phyloP scores from a whole-genome alignment of 306 rosid species.

The Corylus heterophylla region DNA sequence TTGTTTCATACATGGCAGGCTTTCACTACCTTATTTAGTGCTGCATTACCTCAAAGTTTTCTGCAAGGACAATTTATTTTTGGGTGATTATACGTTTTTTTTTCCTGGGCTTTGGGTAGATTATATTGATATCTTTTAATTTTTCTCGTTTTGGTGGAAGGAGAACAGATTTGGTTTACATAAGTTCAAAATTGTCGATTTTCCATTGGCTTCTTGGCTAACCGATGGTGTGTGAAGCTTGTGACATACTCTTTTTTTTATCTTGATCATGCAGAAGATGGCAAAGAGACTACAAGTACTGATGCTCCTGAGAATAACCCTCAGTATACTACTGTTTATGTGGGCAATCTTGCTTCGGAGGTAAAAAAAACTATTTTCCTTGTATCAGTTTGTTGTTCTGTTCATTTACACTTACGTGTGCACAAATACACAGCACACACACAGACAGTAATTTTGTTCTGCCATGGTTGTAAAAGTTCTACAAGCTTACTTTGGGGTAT shows the following conservation, averaged over 20 bases:
- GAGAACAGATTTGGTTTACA: not conserved
- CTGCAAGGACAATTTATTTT: not conserved
- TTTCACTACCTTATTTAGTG: slow-evolving; percentile 5
- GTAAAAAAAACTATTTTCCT: slow-evolving; percentile 35
- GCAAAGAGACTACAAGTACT: slow-evolving; percentile 65
- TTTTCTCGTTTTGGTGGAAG: not conserved
- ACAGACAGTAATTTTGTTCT: not conserved
- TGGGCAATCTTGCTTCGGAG: slow-evolving; percentile 95
- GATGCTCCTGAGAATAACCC: slow-evolving; percentile 96
- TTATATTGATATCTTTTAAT: not conserved
- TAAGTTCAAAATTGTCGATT: not conserved
- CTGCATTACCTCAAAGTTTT: not conserved
- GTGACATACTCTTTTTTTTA: slow-evolving; percentile 18
- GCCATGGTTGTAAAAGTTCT: not conserved
- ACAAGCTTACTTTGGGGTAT: not conserved
- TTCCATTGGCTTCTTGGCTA: slow-evolving; percentile 13
- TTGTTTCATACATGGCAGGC: slow-evolving; percentile 2
- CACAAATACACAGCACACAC: not conserved
- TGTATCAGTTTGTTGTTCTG: not conserved
- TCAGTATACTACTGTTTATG: slow-evolving; percentile 94
- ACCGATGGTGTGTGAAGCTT: slow-evolving; percentile 5
- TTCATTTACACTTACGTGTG: not conserved
- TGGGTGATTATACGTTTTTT: too few species aligned
- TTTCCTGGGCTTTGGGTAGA: too few species aligned
- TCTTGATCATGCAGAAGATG: slow-evolving; percentile 72